A percentile compares a stretch with the other conserved stretches of the same genome.
Conservation (phyloP, 352 stramenopile genomes). For the Phytopythium oedochilum region DNA sequence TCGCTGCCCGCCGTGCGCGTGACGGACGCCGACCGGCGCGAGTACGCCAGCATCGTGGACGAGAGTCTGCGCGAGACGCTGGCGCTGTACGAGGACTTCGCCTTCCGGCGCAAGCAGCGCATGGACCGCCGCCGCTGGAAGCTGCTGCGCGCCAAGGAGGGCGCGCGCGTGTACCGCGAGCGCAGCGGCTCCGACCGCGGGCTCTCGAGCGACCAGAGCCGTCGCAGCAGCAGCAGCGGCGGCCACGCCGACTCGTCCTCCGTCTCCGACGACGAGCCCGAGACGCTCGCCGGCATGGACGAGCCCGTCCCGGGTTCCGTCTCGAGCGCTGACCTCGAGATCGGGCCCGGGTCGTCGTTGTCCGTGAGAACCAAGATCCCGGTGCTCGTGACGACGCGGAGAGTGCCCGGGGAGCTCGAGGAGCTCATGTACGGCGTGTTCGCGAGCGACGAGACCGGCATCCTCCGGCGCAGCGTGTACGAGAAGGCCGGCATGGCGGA, state of each 20-base stretch:
- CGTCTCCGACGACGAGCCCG: not conserved
- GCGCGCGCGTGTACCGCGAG: slow-evolving; percentile 32
- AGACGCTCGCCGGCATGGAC: not conserved
- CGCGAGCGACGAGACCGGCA: slow-evolving; percentile 30
- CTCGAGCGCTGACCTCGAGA: slow-evolving; percentile 16
- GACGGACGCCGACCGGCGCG: slow-evolving; percentile 21
- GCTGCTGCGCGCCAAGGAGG: slow-evolving; percentile 18
- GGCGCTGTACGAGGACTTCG: slow-evolving; percentile 34
- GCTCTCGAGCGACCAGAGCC: no score
- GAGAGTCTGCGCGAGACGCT: slow-evolving; percentile 33
- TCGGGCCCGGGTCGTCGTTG: slow-evolving; percentile 36
- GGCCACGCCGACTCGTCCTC: not conserved
- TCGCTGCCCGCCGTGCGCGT: slow-evolving; percentile 19
- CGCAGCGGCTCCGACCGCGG: slow-evolving; percentile 13
- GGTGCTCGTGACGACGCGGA: slow-evolving; percentile 24
- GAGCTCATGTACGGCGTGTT: slow-evolving; percentile 46
- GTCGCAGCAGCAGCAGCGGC: not conserved
- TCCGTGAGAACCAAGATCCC: slow-evolving; percentile 35
- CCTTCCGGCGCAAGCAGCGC: slow-evolving; percentile 18
- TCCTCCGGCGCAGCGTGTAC: slow-evolving; percentile 26
- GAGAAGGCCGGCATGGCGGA: slow-evolving; percentile 31
- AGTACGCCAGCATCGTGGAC: slow-evolving; percentile 24
- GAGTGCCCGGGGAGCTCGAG: slow-evolving; percentile 36
- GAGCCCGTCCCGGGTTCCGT: not conserved
- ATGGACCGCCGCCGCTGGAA: slow-evolving; percentile 31